Conservation (phyloP, 140 eudicot genomes). For the Anethum foeniculum region DNA sequence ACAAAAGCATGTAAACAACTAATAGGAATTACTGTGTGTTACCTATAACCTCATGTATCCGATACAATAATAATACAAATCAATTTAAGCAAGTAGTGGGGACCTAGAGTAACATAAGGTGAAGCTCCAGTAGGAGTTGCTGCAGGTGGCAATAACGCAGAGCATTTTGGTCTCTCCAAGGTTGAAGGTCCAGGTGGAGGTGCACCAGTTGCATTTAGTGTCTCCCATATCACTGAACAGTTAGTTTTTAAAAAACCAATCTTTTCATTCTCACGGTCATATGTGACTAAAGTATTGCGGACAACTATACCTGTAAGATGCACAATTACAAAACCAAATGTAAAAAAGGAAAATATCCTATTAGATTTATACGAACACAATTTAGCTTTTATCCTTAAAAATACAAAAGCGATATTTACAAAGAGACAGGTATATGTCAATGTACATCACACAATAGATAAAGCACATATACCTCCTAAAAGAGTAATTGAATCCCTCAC, state of each 20-base stretch:
- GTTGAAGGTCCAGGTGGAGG: conserved; percentile 35
- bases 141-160: conserved; percentile 35
- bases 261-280: conserved; percentile 84
- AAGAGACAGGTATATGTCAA: background rate
- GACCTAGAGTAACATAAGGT: conserved; percentile 46
- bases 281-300: conserved; percentile 83
- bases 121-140: conserved; percentile 42
- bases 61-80: background rate
- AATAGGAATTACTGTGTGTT: background rate
- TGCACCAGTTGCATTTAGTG: conserved; percentile 40
- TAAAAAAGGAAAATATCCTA: background rate
- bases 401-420: background rate
- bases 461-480: conserved; percentile 63
- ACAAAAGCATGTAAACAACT: background rate
- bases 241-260: conserved; percentile 95
- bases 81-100: background rate
- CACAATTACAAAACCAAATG: background rate
- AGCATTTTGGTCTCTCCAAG: conserved; percentile 25
- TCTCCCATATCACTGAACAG: conserved; percentile 82
- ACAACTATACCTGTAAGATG: conserved; percentile 54
- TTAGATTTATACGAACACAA: background rate
- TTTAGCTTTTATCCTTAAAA: background rate
- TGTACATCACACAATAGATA: background rate
- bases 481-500: conserved; percentile 93
- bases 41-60: background rate